Base-by-base conservation (phyloP, 106 monocot genomes). In the Allium cepa region DNA sequence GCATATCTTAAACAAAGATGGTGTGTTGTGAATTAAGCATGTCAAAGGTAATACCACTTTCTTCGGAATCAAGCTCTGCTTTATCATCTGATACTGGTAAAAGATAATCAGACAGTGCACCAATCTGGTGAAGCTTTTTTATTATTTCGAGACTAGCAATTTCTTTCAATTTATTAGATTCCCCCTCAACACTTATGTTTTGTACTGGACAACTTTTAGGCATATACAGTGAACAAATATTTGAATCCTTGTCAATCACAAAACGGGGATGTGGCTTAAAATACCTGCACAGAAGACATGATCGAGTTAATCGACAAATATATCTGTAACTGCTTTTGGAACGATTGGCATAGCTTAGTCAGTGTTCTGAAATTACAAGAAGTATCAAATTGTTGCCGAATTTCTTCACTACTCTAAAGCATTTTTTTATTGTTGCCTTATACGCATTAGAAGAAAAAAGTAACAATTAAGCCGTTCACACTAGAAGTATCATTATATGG, bases 131-230 rank as follows among this genome's bases (percentile, higher is more conserved):
- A 26, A 88, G 60, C 52, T 77, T 57, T 62, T 71, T 84, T 59
- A 76, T 79, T 50, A 84, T 84, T 57, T 88, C 81, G 26, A 88
- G 84, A 79, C 88, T 84, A 12, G 76, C 88, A 64, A 71, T 70
- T 60, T 77, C 65, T 53, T 79, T 88, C 26, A 88, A 47, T 26
- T 70, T 46, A 36, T 26, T 15, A 59, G 55, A 17, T 64, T 55
- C 36, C 17, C 88, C 84, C 26, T 71, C 69, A 18, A 73, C 88
- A 60, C 13, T 16, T 26, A 84, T 47, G 70, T 26, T 47, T 51
- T 78, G 73, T 49, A 88, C 8, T 8, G 79, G 81, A 68, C 81
- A 74, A 46, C 62, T 79, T 36, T 84, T 88, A 7, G 88, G 88
- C 66, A 88, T 81, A 50, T 77, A 48, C 59, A 88, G 53, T 9